These are phyloP conservation scores for Botrytis pseudocinerea DNA, from an alignment of 2,329 filamentous ascomycete genomes.

Conservation along the genomic window DNA sequence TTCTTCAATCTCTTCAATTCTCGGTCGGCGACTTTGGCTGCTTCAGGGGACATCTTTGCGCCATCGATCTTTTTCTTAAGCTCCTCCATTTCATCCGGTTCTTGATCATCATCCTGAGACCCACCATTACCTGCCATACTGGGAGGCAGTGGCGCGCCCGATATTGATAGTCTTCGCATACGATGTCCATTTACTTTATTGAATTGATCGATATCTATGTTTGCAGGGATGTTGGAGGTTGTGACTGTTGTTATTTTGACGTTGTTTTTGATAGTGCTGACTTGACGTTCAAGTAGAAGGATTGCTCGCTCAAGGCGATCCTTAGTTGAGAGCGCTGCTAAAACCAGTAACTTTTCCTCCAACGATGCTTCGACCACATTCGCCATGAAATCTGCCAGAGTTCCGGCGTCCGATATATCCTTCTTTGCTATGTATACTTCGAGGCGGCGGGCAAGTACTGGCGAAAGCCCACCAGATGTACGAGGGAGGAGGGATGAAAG, in stretches of 20 bases:
- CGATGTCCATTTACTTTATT: conserved; percentile 48
- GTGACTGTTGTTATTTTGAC: conserved; percentile 81
- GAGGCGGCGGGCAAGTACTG: conserved; percentile 80
- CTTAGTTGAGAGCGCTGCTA: conserved; percentile 78
- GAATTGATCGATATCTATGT: conserved; percentile 56
- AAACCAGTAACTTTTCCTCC: conserved; percentile 85
- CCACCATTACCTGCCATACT: conserved; percentile 28
- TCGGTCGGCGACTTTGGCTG: conserved; percentile 84
- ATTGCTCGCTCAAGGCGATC: conserved; percentile 79
- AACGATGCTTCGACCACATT: conserved; percentile 85
- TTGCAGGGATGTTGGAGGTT: conserved; percentile 62
- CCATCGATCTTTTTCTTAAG: conserved; percentile 83
- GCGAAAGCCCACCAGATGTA: conserved; percentile 68
- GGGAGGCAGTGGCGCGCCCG: conserved; percentile 34
- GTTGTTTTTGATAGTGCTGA: conserved; percentile 80
- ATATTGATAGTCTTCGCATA: conserved; percentile 34
- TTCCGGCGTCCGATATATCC: conserved; percentile 76
- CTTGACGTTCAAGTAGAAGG: conserved; percentile 79
- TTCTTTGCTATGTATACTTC: conserved; percentile 86
- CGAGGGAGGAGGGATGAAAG: conserved; percentile 82
- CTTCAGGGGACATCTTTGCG: conserved; percentile 79
- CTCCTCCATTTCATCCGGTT: conserved; percentile 87
- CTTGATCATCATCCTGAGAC: conserved; percentile 66
- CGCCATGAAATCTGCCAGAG: conserved; percentile 93
- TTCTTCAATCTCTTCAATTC: conserved; percentile 87